Conservation (phyloP, 306 rosid species). For the Calophaca sinica region DNA sequence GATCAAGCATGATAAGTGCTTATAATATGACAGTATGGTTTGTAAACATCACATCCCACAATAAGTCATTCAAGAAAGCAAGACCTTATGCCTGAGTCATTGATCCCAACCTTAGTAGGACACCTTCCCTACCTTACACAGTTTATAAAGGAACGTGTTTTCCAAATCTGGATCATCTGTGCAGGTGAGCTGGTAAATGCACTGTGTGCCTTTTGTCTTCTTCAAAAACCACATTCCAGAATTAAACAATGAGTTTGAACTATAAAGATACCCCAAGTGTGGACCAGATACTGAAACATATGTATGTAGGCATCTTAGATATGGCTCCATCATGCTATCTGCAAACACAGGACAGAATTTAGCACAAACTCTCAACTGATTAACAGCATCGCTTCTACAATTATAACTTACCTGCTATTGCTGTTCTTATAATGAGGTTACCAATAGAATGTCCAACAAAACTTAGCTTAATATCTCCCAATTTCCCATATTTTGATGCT, state of each 20-base stretch:
- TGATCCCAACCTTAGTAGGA: constrained; percentile 37
- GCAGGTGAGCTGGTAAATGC: constrained; percentile 94
- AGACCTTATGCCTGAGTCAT: constrained; percentile 36
- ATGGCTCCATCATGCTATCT: constrained; percentile 93
- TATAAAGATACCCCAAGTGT: constrained; percentile 95
- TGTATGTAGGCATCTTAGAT: constrained; percentile 64
- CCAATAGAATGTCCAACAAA: constrained; percentile 99
- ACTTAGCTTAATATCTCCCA: constrained; percentile 81
- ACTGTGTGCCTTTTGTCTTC: constrained; percentile 84
- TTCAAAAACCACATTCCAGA: constrained; percentile 96
- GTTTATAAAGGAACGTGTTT: constrained; percentile 83
- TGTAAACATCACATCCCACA: background rate
- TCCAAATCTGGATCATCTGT: constrained; percentile 90
- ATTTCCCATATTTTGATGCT: constrained; percentile 63
- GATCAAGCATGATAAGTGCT: constrained; percentile 10
- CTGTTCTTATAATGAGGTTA: constrained; percentile 89
- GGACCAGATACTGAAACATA: constrained; percentile 97
- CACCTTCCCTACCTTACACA: constrained; percentile 72
- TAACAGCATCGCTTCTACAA: constrained; percentile 34
- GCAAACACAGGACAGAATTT: constrained; percentile 51
- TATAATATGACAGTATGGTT: background rate
- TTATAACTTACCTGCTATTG: constrained; percentile 71
- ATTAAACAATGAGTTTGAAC: constrained; percentile 92
- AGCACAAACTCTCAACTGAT: constrained; percentile 45
- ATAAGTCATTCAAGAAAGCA: constrained; percentile 25